Base-by-base conservation (phyloP, 1,139 yeast species). In the Magnusiomyces clavatus region DNA sequence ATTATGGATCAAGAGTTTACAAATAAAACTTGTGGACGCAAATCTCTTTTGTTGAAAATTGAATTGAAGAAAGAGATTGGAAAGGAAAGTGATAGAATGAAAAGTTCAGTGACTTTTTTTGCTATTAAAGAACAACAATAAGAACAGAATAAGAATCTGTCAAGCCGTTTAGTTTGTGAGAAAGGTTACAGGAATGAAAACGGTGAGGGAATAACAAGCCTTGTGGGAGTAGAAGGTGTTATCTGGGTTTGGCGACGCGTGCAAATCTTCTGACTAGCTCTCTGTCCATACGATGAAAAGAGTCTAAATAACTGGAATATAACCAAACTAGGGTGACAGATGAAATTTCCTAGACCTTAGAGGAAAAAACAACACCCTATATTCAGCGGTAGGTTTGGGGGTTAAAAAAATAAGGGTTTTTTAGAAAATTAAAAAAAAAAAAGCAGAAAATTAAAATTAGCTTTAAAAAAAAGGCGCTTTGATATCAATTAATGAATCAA, bases 161-260 rank as follows among this genome's bases (percentile, higher is more conserved):
- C 8, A 8, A 24, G 31, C 31, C 31, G 31, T 24, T 24, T 24
- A 24, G 31, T 24, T 24, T 24, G 8, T 24, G 8, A 8, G 31
- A 24, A 24, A 24, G 31, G 31, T 24, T 24, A 5, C 31, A 24
- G 31, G 31, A 24, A 24, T 24, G 4, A 24, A 24, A 24, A 24
- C 31, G 31, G 31, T 24, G 31, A 24, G 41, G 43, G 51, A 72
- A 76, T 73, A 72, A 73, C 77, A 72, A 71, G 74, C 76, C 71
- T 73, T 75, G 73, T 71, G 76, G 78, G 60, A 56, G 62, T 58
- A 57, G 50, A 64, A 57, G 63, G 68, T 69, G 72, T 65, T 69
- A 69, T 66, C 71, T 65, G 55, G 62, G 62, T 53, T 70, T 69
- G 43, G 71, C 66, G 44, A 73, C 72, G 61, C 73, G 70, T 56